Evolutionary conservation across 139 green algal genomes (phyloP).

Genomic region (Trebouxia sp.): DNA sequence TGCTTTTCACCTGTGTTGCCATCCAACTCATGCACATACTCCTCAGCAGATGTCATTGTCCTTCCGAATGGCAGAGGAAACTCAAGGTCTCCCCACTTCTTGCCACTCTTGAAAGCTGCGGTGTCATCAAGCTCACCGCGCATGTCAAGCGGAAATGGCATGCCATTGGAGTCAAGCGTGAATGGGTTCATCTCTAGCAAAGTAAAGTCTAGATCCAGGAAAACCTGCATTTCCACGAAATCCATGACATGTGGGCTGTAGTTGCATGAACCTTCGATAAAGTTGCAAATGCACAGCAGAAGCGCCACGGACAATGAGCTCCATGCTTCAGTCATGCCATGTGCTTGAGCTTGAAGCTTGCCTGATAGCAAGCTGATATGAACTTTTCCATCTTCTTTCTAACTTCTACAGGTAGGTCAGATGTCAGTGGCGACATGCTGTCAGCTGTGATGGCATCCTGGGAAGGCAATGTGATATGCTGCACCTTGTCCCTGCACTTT

Average conservation of each 20-base stretch:
- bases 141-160: conserved; percentile 76
- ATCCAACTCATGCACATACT: conserved; percentile 57
- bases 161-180: conserved; percentile 68
- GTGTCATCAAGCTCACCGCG: conserved; percentile 92
- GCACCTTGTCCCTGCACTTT: conserved; percentile 78
- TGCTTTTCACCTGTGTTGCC: conserved; percentile 66
- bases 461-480: conserved; percentile 56
- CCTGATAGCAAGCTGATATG: conserved; percentile 46
- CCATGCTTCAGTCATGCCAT: neutral
- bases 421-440: conserved; percentile 71
- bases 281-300: neutral
- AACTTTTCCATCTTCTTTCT: conserved; percentile 71
- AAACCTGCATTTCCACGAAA: conserved; percentile 47
- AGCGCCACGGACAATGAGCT: neutral
- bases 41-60: conserved; percentile 72
- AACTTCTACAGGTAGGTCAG: conserved; percentile 71
- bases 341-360: neutral
- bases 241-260: neutral
- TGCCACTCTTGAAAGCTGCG: conserved; percentile 74
- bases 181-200: conserved; percentile 97
- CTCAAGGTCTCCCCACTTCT: conserved; percentile 72
- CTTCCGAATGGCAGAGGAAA: conserved; percentile 93
- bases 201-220: conserved; percentile 84
- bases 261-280: neutral
- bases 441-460: conserved; percentile 32